Conservation (phyloP, 139 green algal species). For the Coelastrella sp. region DNA sequence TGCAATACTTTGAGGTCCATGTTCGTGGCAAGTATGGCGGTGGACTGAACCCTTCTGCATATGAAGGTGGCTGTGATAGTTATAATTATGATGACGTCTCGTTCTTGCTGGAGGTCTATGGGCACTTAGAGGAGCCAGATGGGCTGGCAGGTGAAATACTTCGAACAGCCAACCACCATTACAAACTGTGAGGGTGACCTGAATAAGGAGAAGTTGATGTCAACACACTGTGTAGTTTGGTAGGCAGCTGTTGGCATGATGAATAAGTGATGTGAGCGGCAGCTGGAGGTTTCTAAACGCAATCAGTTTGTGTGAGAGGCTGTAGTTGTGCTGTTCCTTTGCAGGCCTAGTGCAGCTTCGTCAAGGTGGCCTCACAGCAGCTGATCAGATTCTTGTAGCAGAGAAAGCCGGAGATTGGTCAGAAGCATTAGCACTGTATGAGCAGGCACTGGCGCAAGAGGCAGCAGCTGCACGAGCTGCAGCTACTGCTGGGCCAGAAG, state of each 20-base stretch:
- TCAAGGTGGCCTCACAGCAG: constrained; percentile 62
- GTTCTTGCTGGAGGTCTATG: constrained; percentile 92
- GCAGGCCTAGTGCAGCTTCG: constrained; percentile 79
- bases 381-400: constrained; percentile 77
- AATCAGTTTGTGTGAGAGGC: too few species aligned
- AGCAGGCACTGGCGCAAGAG: constrained; percentile 66
- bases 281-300: too few species aligned
- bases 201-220: too few species aligned
- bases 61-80: constrained; percentile 27
- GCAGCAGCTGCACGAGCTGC: constrained; percentile 26
- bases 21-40: constrained; percentile 69
- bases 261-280: too few species aligned
- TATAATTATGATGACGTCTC: constrained; percentile 68
- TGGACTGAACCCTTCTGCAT: constrained; percentile 82
- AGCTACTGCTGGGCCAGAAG: not conserved
- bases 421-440: constrained; percentile 89
- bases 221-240: too few species aligned
- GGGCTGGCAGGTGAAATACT: constrained; percentile 66
- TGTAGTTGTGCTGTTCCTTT: too few species aligned
- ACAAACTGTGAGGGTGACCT: too few species aligned
- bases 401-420: constrained; percentile 91
- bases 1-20: constrained; percentile 90
- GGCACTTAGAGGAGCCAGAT: constrained; percentile 93
- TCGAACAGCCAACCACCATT: too few species aligned
- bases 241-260: too few species aligned